Base-by-base conservation (phyloP, 495 filamentous ascomycete species). In the Tuber aestivum region DNA sequence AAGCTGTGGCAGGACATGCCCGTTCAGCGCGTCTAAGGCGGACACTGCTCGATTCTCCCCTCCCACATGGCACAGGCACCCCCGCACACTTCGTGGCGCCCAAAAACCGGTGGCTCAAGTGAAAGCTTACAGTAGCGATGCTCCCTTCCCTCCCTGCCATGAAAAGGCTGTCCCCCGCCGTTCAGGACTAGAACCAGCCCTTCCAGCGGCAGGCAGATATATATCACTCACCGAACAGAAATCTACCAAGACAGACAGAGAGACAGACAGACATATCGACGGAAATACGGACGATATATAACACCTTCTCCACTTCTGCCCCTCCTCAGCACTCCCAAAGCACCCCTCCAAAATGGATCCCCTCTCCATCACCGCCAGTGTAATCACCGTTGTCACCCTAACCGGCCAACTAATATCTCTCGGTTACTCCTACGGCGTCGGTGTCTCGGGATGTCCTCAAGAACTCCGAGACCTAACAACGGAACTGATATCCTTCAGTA, bases 401-500 rank as follows among this genome's bases (percentile, higher is more conserved):
- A 71, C 76, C 5, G 42, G 73, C 0, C 32, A 77, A n/a, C 20
- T 77, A 21, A 32, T 61, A 16, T 68, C 73, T 23, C 32, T 77
- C 21, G 23, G 73, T 40, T 75, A 75, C 12, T 37, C 70, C 10
- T 74, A 77, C 32, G 50, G 70, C 16, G 69, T 48, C 21, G 32
- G 48, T 23, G 50, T 72, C 44, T 71, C 50, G 37, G n/a, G 70
- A 5, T 71, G 71, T 21, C 75, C 75, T 56, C 70, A 70, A 70
- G 75, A 77, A 61, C 41, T 77, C 41, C 65, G 27, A 74, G 68
- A 77, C 16, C 75, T 77, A n/a, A n/a, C 56, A 27, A 37, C 21
- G 12, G 75, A 77, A 37, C 41, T 77, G 6, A 37, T 45, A 41
- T 37, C 41, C 42, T 69, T 77, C 37, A 48, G 23, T 37, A 44